phyloP scores from a whole-genome alignment of 2,329 filamentous ascomycete genomes.

The Gaeumannomyces sp. region DNA sequence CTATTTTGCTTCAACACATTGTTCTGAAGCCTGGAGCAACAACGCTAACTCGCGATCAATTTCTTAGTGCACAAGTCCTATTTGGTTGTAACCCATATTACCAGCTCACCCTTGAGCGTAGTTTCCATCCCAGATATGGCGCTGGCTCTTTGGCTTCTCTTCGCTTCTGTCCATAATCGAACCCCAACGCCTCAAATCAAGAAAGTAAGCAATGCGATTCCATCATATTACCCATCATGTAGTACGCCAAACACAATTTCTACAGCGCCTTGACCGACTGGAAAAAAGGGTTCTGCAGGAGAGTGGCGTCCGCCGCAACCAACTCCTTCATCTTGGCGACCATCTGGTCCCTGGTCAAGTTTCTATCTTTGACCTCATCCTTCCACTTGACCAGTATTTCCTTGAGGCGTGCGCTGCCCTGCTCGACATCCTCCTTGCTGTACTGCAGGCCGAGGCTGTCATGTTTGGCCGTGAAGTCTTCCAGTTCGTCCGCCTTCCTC shows the following conservation, averaged over 20 bases:
- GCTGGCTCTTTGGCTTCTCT: neutral
- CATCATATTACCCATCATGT: neutral
- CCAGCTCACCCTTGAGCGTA: neutral
- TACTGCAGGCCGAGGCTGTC: constrained; percentile 50
- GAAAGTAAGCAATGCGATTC: neutral
- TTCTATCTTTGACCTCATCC: constrained; percentile 53
- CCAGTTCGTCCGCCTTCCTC: constrained; percentile 93
- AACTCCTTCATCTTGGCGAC: constrained; percentile 72
- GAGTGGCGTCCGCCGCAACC: constrained; percentile 63
- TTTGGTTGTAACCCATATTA: neutral
- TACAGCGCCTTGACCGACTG: constrained; percentile 53
- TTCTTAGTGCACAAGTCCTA: neutral
- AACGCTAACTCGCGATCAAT: neutral
- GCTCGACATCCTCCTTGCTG: constrained; percentile 79
- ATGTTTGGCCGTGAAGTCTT: constrained; percentile 84
- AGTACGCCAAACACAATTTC: neutral
- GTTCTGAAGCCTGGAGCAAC: neutral
- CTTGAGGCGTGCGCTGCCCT: constrained; percentile 81
- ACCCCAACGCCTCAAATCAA: neutral
- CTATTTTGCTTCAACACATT: neutral
- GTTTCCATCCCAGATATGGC: neutral
- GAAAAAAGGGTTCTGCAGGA: constrained; percentile 64
- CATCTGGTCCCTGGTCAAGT: constrained; percentile 66
- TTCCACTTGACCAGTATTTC: constrained; percentile 82
- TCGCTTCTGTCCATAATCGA: neutral